Base-by-base conservation (phyloP, 768 basidiomycete genomes). In the Lactarius trivialis region DNA sequence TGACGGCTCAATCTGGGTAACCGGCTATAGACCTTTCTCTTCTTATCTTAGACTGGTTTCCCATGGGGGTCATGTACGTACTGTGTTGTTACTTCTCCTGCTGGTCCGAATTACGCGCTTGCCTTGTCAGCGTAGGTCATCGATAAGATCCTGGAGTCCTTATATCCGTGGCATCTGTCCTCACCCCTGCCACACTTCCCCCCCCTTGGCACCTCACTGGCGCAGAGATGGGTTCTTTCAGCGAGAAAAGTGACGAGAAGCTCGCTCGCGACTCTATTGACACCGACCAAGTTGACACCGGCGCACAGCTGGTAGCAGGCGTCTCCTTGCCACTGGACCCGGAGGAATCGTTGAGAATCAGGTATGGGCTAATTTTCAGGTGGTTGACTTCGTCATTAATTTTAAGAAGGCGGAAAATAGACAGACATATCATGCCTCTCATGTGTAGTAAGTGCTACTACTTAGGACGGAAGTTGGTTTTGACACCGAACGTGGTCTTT, bases 361-460 rank as follows among this genome's bases (percentile, higher is more conserved):
- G 85, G 83, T 68, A 50, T 28, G 61, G 34, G 26, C 4, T 21
- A 3, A 9, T 24, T 24, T 21, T 5, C 15, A 3, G 7, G 24
- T 15, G 32, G 32, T 39, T 41, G 21, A 17, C 3, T 28, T 17
- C 24, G 26, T 49, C 43, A 7, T 48, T 48, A 79, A 81, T 45
- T 45, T 56, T 15, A 33, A 12, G 9, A 61, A 65, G 65, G 63
- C 77, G 72, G 68, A 88, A 89, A 71, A 87, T 89, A 48, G 87
- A 88, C 72, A 71, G 73, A 63, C 81, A 86, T 70, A 82, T 89
- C 28, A 70, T 89, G 36, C 86, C 86, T 26, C 72, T 89, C 68
- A 89, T 88, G 86, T 86, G 84, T 65, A 77, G 86, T 87, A 71
- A 68, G 86, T 81, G 17, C 54, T 11, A 67, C 85, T 80, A 19